These are phyloP conservation scores for Neurospora africana DNA, from an alignment of 495 filamentous ascomycete species.

Conservation along the genomic window DNA sequence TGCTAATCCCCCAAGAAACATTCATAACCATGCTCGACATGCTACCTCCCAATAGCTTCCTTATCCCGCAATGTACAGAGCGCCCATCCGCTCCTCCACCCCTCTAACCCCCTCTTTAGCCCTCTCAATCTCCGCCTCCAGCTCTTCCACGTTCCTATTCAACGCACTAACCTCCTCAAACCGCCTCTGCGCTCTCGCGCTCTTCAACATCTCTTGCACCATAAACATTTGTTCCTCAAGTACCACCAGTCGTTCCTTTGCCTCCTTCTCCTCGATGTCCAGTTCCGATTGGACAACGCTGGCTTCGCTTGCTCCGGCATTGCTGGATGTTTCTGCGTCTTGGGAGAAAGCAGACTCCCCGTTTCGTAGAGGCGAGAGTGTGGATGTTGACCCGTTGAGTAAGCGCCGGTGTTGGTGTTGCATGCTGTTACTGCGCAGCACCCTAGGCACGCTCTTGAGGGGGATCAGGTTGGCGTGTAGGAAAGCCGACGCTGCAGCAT, in stretches of 20 bases:
- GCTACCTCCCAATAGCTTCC: too few relatives aligned
- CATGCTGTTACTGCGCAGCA: conserved; percentile 56
- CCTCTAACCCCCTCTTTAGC: conserved; percentile 43
- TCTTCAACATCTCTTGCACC: conserved; percentile 77
- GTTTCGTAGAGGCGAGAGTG: conserved; percentile 31
- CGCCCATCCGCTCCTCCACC: conserved; percentile 45
- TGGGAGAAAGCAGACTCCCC: conserved; percentile 33
- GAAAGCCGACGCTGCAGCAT: conserved; percentile 74
- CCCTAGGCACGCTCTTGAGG: conserved; percentile 71
- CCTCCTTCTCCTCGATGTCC: conserved; percentile 77
- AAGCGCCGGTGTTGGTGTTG: conserved; percentile 28
- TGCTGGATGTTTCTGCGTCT: conserved; percentile 49
- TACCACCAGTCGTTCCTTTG: conserved; percentile 75
- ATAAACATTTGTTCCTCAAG: conserved; percentile 93
- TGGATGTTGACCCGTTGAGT: conserved; percentile 13
- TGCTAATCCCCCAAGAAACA: neutral
- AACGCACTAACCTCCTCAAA: conserved; percentile 85
- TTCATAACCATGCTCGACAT: neutral
- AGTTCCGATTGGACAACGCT: conserved; percentile 59
- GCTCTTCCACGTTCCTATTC: conserved; percentile 70
- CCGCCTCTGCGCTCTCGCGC: conserved; percentile 66
- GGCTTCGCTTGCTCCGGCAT: conserved; percentile 39
- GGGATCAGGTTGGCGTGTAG: conserved; percentile 88
- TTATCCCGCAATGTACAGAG: conserved; percentile 27
- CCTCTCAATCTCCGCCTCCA: conserved; percentile 71